phyloP scores from a whole-genome alignment of 768 basidiomycete species.

The Phylloporus scabripes region DNA sequence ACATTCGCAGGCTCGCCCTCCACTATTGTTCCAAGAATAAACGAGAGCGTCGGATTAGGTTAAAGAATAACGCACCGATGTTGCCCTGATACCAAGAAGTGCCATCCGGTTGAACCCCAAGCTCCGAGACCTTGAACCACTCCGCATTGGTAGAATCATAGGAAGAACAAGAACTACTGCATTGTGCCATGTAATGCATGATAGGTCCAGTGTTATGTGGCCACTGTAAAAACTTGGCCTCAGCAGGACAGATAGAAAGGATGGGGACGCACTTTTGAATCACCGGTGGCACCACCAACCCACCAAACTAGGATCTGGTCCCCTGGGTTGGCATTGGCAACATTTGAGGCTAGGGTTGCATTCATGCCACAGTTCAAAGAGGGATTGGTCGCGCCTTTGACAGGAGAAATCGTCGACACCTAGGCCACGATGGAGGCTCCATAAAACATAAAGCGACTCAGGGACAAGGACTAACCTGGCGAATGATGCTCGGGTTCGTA shows the following conservation, averaged over 20 bases:
- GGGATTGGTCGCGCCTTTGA: slow-evolving; percentile 54
- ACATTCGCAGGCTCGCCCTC: slow-evolving; percentile 36
- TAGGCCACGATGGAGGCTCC: slow-evolving; percentile 2
- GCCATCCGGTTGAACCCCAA: slow-evolving; percentile 34
- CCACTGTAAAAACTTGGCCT: slow-evolving; percentile 32
- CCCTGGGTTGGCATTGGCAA: slow-evolving; percentile 57
- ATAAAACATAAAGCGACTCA: background rate
- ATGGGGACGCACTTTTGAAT: slow-evolving; percentile 27
- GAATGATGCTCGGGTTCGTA: slow-evolving; percentile 36
- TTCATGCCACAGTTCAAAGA: slow-evolving; percentile 56
- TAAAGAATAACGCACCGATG: slow-evolving; percentile 37
- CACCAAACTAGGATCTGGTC: slow-evolving; percentile 50
- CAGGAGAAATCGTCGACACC: slow-evolving; percentile 38
- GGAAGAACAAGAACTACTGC: slow-evolving; percentile 49
- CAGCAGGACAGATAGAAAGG: background rate
- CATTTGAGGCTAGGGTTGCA: slow-evolving; percentile 43
- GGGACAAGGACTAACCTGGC: slow-evolving; percentile 29
- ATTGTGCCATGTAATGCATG: slow-evolving; percentile 69
- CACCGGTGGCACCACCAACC: slow-evolving; percentile 39
- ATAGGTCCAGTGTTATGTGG: slow-evolving; percentile 60
- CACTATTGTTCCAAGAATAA: slow-evolving; percentile 20
- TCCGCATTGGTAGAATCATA: slow-evolving; percentile 54
- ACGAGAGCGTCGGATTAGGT: background rate
- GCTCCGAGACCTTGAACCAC: slow-evolving; percentile 70
- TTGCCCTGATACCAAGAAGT: slow-evolving; percentile 45